These are phyloP conservation scores for Verticillium klebahnii DNA, from an alignment of 2,329 filamentous ascomycete species.

Conservation along the genomic window DNA sequence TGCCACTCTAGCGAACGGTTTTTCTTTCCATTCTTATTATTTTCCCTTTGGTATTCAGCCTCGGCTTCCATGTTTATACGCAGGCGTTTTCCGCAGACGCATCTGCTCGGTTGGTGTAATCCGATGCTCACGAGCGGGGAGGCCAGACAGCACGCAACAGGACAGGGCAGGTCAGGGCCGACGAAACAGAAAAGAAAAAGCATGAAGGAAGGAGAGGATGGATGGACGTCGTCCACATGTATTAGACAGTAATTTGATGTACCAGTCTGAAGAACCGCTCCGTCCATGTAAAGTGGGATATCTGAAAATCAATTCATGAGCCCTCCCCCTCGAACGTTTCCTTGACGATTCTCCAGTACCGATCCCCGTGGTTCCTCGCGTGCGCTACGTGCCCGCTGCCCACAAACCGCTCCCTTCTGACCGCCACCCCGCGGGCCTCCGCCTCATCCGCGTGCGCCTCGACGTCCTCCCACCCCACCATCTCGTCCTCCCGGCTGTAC, in stretches of 20 bases:
- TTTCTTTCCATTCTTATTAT: background rate
- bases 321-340: conserved; percentile 36
- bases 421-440: conserved; percentile 27
- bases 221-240: background rate
- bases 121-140: background rate
- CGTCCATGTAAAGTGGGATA: no score
- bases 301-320: background rate
- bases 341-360: conserved; percentile 47
- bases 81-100: background rate
- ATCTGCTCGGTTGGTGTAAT: background rate
- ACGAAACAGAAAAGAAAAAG: background rate
- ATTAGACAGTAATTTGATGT: background rate
- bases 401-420: conserved; percentile 40
- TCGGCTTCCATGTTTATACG: background rate
- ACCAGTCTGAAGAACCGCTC: background rate
- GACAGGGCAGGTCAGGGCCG: background rate
- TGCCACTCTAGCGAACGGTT: background rate
- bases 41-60: background rate
- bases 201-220: background rate
- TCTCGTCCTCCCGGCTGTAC: conserved; percentile 42
- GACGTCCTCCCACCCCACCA: conserved; percentile 42
- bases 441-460: conserved; percentile 43
- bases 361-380: conserved; percentile 34
- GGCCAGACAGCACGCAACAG: background rate
- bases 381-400: conserved; percentile 48